Evolutionary conservation across 441 rosid genomes (phyloP).

Genomic region (Jatropha multifida): DNA sequence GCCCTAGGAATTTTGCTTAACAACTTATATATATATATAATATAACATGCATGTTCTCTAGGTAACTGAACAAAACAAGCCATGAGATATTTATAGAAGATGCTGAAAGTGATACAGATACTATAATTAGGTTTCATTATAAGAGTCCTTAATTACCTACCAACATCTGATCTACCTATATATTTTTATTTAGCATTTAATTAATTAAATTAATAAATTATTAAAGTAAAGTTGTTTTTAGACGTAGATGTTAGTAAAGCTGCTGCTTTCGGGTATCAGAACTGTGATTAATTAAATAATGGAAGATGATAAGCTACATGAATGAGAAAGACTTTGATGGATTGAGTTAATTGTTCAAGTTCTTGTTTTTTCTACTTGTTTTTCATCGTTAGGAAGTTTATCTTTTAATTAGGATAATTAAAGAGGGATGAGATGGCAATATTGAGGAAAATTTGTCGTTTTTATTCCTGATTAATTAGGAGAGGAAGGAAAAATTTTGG

Average conservation of each 20-base stretch:
- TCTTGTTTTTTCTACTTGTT: neutral
- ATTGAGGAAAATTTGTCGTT: no score
- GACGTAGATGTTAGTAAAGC: neutral
- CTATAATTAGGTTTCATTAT: neutral
- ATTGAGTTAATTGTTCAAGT: neutral
- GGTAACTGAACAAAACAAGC: neutral
- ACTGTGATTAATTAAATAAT: neutral
- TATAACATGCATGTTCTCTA: no score
- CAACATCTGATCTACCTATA: neutral
- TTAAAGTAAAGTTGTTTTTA: neutral
- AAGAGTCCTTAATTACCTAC: neutral
- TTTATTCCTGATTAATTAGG: no score
- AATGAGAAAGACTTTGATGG: neutral
- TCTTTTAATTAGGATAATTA: no score
- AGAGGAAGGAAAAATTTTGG: no score
- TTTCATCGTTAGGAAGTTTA: neutral
- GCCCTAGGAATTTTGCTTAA: neutral
- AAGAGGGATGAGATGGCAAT: no score
- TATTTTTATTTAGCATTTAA: neutral
- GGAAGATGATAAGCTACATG: neutral
- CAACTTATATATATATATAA: no score
- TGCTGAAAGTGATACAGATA: constrained; percentile 4
- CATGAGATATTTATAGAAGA: neutral
- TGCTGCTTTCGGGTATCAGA: constrained; percentile 1
- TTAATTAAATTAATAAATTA: neutral